A percentile compares a stretch with the other conserved stretches of the same genome.
Conservation (phyloP, 495 filamentous ascomycete genomes). For the Neurospora pannonica region DNA sequence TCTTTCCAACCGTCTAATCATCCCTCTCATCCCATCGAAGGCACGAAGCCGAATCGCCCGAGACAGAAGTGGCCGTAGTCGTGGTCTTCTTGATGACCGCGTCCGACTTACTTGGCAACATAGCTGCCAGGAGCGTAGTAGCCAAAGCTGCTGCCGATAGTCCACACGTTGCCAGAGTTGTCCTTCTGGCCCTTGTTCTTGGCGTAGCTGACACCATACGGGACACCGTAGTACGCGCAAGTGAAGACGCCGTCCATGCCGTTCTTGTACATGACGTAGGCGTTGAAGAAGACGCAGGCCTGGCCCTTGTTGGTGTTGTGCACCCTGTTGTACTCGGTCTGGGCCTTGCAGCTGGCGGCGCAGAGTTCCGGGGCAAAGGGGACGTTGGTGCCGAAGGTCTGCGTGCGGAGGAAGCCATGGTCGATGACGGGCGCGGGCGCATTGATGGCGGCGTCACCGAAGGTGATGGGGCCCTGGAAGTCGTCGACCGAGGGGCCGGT, state of each 20-base stretch:
- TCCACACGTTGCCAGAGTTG: slow-evolving; percentile 3
- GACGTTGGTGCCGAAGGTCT: slow-evolving; percentile 28
- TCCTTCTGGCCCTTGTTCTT: slow-evolving; percentile 12
- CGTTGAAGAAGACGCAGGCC: slow-evolving; percentile 40
- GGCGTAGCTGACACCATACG: slow-evolving; percentile 2
- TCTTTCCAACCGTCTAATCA: background rate
- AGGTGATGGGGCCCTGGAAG: slow-evolving; percentile 20
- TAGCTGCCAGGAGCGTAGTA: slow-evolving; percentile 5
- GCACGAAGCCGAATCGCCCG: background rate
- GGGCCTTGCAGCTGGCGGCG: slow-evolving; percentile 31
- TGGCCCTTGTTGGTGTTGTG: slow-evolving; percentile 18
- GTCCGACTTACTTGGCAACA: background rate
- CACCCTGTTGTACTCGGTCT: slow-evolving; percentile 27
- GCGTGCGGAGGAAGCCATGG: slow-evolving; percentile 31
- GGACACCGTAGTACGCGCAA: slow-evolving; percentile 8
- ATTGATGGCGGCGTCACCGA: slow-evolving; percentile 33
- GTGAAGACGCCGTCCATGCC: slow-evolving; percentile 9
- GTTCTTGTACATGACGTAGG: slow-evolving; percentile 36
- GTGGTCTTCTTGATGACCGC: background rate
- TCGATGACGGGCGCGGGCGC: slow-evolving; percentile 20
- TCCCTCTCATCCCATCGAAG: background rate
- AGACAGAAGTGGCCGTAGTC: background rate
- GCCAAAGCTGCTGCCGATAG: slow-evolving; percentile 2
- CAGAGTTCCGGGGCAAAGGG: slow-evolving; percentile 31
- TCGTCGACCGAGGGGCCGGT: slow-evolving; percentile 15